Conservation (phyloP, 2,329 filamentous ascomycete species). For the Zarea fungicola region DNA sequence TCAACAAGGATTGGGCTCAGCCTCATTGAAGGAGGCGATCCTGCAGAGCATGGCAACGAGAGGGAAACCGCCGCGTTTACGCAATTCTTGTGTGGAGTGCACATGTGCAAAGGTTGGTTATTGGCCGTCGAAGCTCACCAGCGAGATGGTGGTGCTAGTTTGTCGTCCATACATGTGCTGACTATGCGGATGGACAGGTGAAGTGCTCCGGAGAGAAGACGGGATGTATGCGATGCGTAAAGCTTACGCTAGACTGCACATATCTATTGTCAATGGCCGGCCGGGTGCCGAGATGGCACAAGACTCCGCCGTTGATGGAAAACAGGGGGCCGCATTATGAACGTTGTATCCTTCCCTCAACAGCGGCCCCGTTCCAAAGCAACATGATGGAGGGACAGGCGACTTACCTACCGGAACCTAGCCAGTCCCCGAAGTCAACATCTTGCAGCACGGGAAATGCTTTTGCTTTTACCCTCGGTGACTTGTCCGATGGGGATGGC, state of each 20-base stretch:
- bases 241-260: not conserved
- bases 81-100: conserved; percentile 1
- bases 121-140: not conserved
- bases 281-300: not conserved
- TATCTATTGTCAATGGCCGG: not conserved
- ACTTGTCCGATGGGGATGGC: not conserved
- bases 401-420: not conserved
- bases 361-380: not conserved
- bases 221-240: not conserved
- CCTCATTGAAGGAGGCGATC: not conserved
- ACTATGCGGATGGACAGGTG: not conserved
- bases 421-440: not conserved
- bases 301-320: not conserved
- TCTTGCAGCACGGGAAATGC: not conserved
- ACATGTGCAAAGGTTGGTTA: not conserved
- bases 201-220: conserved; percentile 1
- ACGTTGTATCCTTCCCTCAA: not conserved
- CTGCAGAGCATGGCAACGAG: not conserved
- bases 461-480: not conserved
- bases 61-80: not conserved
- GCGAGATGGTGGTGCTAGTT: not conserved
- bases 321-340: not conserved
- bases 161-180: not conserved
- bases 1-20: not conserved
- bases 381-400: not conserved